phyloP scores from a whole-genome alignment of 306 rosid genomes.

The Purshia tridentata region DNA sequence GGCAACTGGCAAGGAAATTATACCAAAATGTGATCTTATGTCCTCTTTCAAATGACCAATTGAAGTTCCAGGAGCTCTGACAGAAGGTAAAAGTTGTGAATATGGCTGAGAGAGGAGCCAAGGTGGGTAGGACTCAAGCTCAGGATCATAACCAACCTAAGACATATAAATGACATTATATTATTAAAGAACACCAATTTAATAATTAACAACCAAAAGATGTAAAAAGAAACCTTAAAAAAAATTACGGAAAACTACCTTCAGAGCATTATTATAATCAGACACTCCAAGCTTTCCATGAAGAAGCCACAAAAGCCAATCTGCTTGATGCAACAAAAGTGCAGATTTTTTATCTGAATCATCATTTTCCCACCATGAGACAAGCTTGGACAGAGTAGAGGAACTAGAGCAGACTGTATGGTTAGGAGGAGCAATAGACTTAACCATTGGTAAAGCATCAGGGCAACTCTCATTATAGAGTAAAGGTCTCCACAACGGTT shows the following conservation, averaged over 20 bases:
- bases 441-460: constrained; percentile 72
- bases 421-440: constrained; percentile 82
- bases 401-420: constrained; percentile 89
- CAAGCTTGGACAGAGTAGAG: constrained; percentile 84
- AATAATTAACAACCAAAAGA: not conserved
- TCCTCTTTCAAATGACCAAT: constrained; percentile 65
- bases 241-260: constrained; percentile 41
- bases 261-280: constrained; percentile 87
- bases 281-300: constrained; percentile 88
- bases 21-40: constrained; percentile 54
- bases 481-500: constrained; percentile 68
- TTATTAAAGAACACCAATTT: not conserved
- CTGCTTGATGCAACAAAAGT: constrained; percentile 85
- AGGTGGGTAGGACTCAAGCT: constrained; percentile 70
- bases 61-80: constrained; percentile 83
- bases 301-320: constrained; percentile 94
- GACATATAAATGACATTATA: constrained; percentile 25
- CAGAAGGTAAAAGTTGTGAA: constrained; percentile 72
- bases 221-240: constrained; percentile 1
- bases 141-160: constrained; percentile 98
- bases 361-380: constrained; percentile 73
- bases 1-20: constrained; percentile 12
- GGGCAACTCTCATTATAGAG: constrained; percentile 80
- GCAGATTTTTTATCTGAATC: constrained; percentile 51
- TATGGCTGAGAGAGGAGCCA: constrained; percentile 80